Conservation (phyloP, 2,329 filamentous ascomycete genomes). For the Fusarium musae region DNA sequence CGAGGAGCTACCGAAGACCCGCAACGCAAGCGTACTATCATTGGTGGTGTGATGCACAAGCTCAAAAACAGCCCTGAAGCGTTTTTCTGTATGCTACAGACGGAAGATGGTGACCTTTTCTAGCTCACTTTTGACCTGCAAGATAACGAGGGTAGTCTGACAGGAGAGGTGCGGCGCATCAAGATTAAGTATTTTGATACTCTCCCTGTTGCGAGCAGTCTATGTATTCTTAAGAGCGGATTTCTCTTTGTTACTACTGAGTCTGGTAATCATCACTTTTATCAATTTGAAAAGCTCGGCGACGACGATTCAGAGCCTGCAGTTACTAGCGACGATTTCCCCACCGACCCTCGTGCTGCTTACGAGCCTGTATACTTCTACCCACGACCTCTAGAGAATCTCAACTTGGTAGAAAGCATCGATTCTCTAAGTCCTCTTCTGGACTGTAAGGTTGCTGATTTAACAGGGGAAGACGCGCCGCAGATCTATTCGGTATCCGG, state of each 20-base stretch:
- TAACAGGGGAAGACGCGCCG: slow-evolving; percentile 90
- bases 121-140: slow-evolving; percentile 95
- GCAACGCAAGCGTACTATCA: slow-evolving; percentile 85
- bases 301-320: slow-evolving; percentile 92
- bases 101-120: slow-evolving; percentile 96
- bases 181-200: slow-evolving; percentile 99
- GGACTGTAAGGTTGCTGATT: slow-evolving; percentile 90
- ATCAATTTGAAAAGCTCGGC: slow-evolving; percentile 96
- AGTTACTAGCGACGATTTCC: slow-evolving; percentile 84
- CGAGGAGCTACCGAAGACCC: slow-evolving; percentile 91
- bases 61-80: slow-evolving; percentile 83
- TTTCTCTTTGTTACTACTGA: slow-evolving; percentile 94
- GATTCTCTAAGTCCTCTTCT: slow-evolving; percentile 90
- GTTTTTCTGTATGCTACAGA: slow-evolving; percentile 96
- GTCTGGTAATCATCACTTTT: slow-evolving; percentile 92
- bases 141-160: slow-evolving; percentile 79
- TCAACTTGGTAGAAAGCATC: slow-evolving; percentile 85
- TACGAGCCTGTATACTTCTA: slow-evolving; percentile 87
- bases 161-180: slow-evolving; percentile 81
- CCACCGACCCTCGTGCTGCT: slow-evolving; percentile 76
- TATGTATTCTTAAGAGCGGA: slow-evolving; percentile 94
- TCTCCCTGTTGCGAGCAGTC: slow-evolving; percentile 83
- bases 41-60: slow-evolving; percentile 94
- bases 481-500: slow-evolving; percentile 96
- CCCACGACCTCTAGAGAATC: slow-evolving; percentile 80